Conservation (phyloP, 2,329 filamentous ascomycete species). For the Claviceps fusiformis region DNA sequence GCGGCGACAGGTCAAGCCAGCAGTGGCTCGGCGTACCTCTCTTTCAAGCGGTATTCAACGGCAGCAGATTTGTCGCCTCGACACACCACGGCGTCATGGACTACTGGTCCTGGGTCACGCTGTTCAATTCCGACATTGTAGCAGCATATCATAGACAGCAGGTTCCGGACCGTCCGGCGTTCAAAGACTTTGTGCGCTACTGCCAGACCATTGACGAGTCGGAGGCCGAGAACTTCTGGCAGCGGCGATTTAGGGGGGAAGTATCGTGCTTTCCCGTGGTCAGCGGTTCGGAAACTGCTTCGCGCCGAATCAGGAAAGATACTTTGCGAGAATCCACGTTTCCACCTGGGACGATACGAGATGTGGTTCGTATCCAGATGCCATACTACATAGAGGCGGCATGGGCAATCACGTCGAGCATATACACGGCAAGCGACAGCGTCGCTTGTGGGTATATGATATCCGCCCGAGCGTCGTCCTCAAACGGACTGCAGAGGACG, state of each 20-base stretch:
- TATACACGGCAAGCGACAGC: constrained; percentile 5
- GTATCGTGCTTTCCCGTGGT: background rate
- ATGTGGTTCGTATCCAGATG: background rate
- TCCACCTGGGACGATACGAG: background rate
- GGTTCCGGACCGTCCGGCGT: background rate
- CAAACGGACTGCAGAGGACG: background rate
- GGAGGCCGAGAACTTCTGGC: background rate
- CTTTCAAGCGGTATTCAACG: background rate
- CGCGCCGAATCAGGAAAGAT: background rate
- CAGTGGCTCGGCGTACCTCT: background rate
- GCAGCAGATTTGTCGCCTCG: background rate
- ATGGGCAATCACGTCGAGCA: constrained; percentile 4
- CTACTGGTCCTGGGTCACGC: background rate
- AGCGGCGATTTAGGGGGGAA: background rate
- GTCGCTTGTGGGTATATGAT: constrained; percentile 2
- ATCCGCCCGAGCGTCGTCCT: constrained; percentile 1
- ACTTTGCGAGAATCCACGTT: background rate
- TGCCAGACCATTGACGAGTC: constrained; percentile 1
- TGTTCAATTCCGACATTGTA: background rate
- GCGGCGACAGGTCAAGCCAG: background rate
- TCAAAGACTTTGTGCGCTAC: constrained; percentile 2
- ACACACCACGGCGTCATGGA: constrained; percentile 4
- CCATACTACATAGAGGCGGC: constrained; percentile 4
- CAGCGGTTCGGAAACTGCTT: background rate
- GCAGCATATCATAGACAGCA: background rate